A percentile compares a stretch with the other conserved stretches of the same genome.
phyloP scores from a whole-genome alignment of 2,329 filamentous ascomycete genomes.

The Monilinia aucupariae region DNA sequence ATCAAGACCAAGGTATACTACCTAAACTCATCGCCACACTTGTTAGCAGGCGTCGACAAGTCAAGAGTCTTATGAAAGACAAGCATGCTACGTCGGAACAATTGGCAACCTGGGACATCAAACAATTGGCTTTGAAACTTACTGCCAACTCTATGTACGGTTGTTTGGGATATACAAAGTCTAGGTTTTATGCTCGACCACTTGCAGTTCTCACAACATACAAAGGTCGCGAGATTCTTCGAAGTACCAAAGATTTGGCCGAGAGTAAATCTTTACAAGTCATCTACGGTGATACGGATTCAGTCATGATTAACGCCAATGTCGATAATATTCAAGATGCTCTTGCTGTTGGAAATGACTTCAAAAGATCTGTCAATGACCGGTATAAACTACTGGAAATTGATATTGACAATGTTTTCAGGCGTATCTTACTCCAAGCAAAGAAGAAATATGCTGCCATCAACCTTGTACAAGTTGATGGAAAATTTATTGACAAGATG shows the following conservation, averaged over 20 bases:
- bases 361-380: constrained; percentile 93
- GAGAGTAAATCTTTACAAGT: constrained; percentile 88
- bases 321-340: constrained; percentile 89
- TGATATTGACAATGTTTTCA: constrained; percentile 96
- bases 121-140: constrained; percentile 91
- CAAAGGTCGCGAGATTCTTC: constrained; percentile 95
- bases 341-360: constrained; percentile 84
- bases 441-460: constrained; percentile 99
- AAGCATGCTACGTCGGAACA: constrained; percentile 81
- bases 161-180: constrained; percentile 93
- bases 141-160: constrained; percentile 99
- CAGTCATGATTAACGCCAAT: constrained; percentile 99
- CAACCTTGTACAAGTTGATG: constrained; percentile 83
- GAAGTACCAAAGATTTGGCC: constrained; percentile 91
- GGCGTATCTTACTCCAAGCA: constrained; percentile 84
- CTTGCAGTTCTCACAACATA: constrained; percentile 93
- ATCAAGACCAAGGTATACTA: constrained; percentile 77
- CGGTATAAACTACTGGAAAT: constrained; percentile 90
- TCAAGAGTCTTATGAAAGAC: constrained; percentile 96
- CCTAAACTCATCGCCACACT: constrained; percentile 88
- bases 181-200: constrained; percentile 92
- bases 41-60: constrained; percentile 80
- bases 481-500: constrained; percentile 88
- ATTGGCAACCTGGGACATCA: constrained; percentile 94
- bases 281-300: constrained; percentile 98